A percentile compares a stretch with the other conserved stretches of the same genome.
Conservation (phyloP, 208 protist species). For the Tritrichomonas musculus region DNA sequence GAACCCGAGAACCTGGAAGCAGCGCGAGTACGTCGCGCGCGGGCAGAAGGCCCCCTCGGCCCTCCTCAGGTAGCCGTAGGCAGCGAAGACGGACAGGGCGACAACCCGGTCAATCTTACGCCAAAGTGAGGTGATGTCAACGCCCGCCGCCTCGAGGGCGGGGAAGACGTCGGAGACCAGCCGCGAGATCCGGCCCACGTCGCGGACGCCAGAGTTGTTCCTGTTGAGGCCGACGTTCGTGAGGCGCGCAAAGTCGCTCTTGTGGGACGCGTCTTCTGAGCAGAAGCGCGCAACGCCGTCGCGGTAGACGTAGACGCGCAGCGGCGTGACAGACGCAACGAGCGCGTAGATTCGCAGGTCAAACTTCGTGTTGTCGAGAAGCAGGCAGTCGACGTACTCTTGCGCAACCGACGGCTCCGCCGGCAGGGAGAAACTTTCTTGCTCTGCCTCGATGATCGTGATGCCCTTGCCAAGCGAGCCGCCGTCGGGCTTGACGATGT, state of each 20-base stretch:
- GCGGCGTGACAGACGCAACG: not conserved
- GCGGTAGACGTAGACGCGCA: not conserved
- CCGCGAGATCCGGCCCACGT: not conserved
- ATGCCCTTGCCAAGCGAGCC: not conserved
- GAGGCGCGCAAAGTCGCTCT: not conserved
- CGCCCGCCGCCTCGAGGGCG: not conserved
- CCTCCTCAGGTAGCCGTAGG: not conserved
- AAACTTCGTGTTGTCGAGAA: not conserved
- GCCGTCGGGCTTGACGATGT: not conserved
- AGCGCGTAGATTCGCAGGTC: not conserved
- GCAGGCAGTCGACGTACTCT: not conserved
- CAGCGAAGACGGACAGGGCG: not conserved
- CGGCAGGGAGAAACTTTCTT: not conserved
- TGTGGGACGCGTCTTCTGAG: not conserved
- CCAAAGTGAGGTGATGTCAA: not conserved
- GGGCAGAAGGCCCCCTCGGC: not conserved
- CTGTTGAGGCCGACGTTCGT: not conserved
- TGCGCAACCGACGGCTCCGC: not conserved
- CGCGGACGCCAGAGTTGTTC: not conserved
- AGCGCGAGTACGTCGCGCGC: not conserved
- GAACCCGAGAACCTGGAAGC: constrained; percentile 18
- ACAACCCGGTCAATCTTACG: not conserved
- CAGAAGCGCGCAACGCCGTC: not conserved
- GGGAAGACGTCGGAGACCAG: not conserved
- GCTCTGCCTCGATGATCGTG: not conserved